Evolutionary conservation across 768 basidiomycete genomes (phyloP).

Genomic region (Trametes cinnabarina): DNA sequence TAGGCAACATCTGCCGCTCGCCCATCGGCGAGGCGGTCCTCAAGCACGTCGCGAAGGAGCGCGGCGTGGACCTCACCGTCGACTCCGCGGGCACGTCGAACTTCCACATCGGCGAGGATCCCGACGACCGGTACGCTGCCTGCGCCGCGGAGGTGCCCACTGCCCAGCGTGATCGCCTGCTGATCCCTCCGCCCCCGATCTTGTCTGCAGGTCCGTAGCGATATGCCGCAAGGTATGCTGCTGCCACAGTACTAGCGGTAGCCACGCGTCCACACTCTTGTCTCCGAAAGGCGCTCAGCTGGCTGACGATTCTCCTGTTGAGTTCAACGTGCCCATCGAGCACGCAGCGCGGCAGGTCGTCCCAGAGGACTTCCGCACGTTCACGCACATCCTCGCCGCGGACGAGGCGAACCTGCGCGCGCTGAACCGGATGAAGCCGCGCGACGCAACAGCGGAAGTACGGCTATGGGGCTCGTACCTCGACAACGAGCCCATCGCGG

Average conservation of each 20-base stretch:
- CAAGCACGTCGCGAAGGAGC: conserved; percentile 59
- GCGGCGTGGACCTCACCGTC: conserved; percentile 64
- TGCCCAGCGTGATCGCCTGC: not conserved
- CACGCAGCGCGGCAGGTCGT: conserved; percentile 66
- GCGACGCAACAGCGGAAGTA: conserved; percentile 57
- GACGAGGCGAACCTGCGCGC: conserved; percentile 73
- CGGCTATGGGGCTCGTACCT: conserved; percentile 80
- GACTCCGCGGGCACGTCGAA: conserved; percentile 85
- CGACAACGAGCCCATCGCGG: conserved; percentile 67
- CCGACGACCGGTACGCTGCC: conserved; percentile 73
- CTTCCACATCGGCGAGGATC: conserved; percentile 82
- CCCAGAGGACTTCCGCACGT: conserved; percentile 64
- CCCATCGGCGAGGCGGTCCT: conserved; percentile 93
- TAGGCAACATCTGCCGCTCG: conserved; percentile 86
- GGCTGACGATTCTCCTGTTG: too few species aligned
- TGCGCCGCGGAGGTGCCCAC: not conserved
- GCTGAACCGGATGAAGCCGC: conserved; percentile 49
- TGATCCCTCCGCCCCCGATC: not conserved
- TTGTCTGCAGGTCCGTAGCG: conserved; percentile 53
- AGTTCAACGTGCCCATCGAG: conserved; percentile 73
- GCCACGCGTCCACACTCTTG: too few species aligned
- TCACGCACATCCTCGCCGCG: conserved; percentile 84
- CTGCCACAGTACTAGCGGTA: too few species aligned
- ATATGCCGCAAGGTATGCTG: conserved; percentile 71
- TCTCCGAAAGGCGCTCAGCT: too few species aligned